Evolutionary conservation across 345 rosid genomes (phyloP), one percentile per base, ranked within the genome.

Genomic region (Mangifera indica): DNA sequence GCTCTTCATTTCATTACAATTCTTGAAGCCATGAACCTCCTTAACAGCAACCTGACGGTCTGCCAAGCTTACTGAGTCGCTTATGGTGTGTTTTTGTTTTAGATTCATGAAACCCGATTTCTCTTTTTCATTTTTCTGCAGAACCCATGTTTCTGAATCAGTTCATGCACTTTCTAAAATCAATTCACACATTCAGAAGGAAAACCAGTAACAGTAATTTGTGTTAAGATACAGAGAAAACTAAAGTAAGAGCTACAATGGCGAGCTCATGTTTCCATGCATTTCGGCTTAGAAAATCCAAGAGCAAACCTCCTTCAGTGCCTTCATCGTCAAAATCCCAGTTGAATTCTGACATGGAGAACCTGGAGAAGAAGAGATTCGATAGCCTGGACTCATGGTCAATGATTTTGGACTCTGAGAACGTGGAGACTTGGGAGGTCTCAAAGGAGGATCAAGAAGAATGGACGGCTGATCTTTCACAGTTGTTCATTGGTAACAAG

Each of bases 401-500:
- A 3, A 95, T 91, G 99, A 90, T 95, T 37, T 66, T 95, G 54
- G 99, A 95, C 45, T 95, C 99, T 0, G 99, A 95, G 75, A 95
- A 91, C 80, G 89, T 95, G 53, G 99, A 92, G 85, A 84, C 92
- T 1, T 95, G 98, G 99, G 98, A 95, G 74, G 89, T 83, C 0
- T 81, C 98, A 1, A 89, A 86, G 71, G 97, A 90, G 46, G 97
- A 94, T 76, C 86, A 86, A 78, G 98, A 92, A 45, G 99, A 95
- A 66, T 95, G 99, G 98, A 92, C 93, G 0, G 99, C 98, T n/a
- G 99, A 95, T 78, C 97, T 92, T 29, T 95, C 99, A 0, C 99
- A 95, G 82, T 73, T 95, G 34, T 95, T 95, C 59, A 95, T 95
- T 18, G 99, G 99, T 2, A 95, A 95, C 84, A 95, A 92, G 81